Base-by-base conservation (phyloP, 164 flowering plant species). In the Vitis vinifera region DNA sequence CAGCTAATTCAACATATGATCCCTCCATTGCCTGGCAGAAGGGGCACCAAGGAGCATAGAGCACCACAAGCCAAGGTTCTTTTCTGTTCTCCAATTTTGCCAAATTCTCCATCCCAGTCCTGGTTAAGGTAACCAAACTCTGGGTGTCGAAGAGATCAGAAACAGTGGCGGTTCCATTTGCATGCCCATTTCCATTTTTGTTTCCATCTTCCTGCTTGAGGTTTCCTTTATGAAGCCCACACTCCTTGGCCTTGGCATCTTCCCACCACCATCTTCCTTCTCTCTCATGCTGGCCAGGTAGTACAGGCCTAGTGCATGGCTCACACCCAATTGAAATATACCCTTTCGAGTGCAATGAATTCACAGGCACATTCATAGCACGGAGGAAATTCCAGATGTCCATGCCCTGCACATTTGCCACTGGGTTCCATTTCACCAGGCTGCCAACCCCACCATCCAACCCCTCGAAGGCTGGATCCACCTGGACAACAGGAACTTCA, bases 261-360 rank as follows among this genome's bases (percentile, higher is more conserved):
- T 95, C 99, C 99, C 99, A 95, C 99, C 99, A 95, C 99, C 99
- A 95, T 72, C 99, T 86, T 65, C 99, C 99, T 73, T 95, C 99
- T 59, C 99, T 82, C 81, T 95, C 99, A 37, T 93, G 99, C 70
- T 95, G 99, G 31, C 99, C 96, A 0, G 99, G 99, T 9, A 93
- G 71, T 3, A 93, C 97, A 0, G 99, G 82, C 82, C 99, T 87
- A 0, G 99, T 93, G 92, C 99, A 95, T 0, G 99, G 99, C 74
- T 93, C 97, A 61, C 99, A 95, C 10, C 98, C 99, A 59, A 93
- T 91, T 1, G 99, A 95, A 15, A 95, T 70, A 59, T 89, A 95
- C 0, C 98, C 98, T 66, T 88, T 80, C 0, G 90, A 76, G 63
- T 95, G 98, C 89, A 93, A 72, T 0, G 91, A 52, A 71, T 95